Evolutionary conservation across 208 protist species (phyloP), one percentile per base, ranked within the genome.

Genomic region (Vickermania ingenoplastis): DNA sequence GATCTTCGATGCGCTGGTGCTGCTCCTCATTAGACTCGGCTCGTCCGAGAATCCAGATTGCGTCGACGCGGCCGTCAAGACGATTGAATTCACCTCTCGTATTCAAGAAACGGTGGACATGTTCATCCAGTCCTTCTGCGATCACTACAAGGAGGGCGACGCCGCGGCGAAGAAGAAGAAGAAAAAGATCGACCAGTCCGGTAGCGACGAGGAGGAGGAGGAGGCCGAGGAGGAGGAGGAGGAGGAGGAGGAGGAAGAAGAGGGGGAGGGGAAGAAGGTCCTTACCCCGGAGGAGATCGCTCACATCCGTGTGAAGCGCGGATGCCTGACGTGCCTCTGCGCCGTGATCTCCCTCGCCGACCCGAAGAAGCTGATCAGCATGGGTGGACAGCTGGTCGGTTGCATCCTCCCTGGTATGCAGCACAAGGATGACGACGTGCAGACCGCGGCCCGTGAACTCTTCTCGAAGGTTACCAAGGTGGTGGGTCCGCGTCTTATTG

Each of bases 371-470:
- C 81, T 95, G 26, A 79, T 89, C 51, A 59, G 73, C 59, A 75
- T 92, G 64, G 81, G 84, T 26, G 85, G 83, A 7, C 83, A 92
- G 58, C 85, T 95, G 54, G 81, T 95, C 13, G 89, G 82, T 31
- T 91, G 83, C 58, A 81, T 95, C 55, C 65, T 91, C 59, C 86
- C 89, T 7, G 89, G 81, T 53, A 92, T 95, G 89, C 85, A 95
- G 69, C 83, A 92, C 48, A 69, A 71, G 31, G 81, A 87, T 63
- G 59, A 66, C 29, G 73, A 56, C n/a, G 81, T 95, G 62, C 85
- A 90, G 64, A 70, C 86, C 30, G 77, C 75, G 22, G 89, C 89
- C 1, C 83, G 89, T 31, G 73, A 77, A 26, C 77, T 92, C 21
- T 95, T 95, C 54, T 83, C 78, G 31, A 71, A 77, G 7, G 80